Conservation (phyloP, 352 stramenopile genomes). For the Pythium brachiatum region DNA sequence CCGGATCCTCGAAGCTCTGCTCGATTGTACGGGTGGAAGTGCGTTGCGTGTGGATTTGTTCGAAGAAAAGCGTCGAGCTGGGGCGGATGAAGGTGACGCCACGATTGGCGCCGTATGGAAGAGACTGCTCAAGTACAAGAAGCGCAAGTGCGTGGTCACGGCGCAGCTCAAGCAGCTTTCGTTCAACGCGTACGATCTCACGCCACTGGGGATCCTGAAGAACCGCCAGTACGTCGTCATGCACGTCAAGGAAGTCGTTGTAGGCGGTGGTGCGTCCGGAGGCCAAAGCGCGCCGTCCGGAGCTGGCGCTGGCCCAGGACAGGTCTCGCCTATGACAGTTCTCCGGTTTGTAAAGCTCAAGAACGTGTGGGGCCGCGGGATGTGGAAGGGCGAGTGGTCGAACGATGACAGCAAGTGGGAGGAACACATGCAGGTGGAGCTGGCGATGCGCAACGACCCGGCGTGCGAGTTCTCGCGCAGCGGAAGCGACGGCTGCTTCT, state of each 20-base stretch:
- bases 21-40: constrained; percentile 88
- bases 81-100: constrained; percentile 29
- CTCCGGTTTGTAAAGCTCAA: constrained; percentile 80
- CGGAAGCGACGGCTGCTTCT: constrained; percentile 77
- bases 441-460: constrained; percentile 55
- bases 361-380: constrained; percentile 73
- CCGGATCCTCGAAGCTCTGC: constrained; percentile 77
- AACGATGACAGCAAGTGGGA: constrained; percentile 86
- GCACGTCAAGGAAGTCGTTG: constrained; percentile 57
- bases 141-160: constrained; percentile 61
- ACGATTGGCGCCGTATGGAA: constrained; percentile 50
- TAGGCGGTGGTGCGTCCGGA: constrained; percentile 5
- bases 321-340: constrained; percentile 12
- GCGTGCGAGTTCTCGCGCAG: constrained; percentile 63
- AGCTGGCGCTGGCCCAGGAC: neutral
- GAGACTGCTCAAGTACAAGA: constrained; percentile 55
- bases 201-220: constrained; percentile 62
- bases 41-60: constrained; percentile 72
- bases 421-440: constrained; percentile 72
- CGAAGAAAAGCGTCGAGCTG: constrained; percentile 30
- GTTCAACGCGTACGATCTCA: constrained; percentile 61
- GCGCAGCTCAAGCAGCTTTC: constrained; percentile 67
- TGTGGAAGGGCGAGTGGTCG: constrained; percentile 82
- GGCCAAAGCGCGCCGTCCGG: neutral
- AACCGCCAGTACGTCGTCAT: constrained; percentile 78